A percentile compares a stretch with the other conserved stretches of the same genome.
These are phyloP conservation scores for Collybia sordida DNA, from an alignment of 768 basidiomycete species.

Conservation along the genomic window DNA sequence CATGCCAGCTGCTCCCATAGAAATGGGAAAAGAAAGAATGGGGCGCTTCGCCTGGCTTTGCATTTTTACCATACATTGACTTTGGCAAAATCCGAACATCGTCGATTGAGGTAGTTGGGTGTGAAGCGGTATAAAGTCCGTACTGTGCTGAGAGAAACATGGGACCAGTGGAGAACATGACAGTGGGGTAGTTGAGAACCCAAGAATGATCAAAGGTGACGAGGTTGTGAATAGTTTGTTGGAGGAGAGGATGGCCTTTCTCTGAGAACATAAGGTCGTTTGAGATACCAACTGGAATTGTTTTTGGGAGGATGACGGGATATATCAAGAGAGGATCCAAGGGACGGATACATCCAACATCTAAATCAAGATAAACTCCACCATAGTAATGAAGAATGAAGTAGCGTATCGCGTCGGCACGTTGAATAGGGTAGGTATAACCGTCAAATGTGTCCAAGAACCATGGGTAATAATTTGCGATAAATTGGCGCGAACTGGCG, in stretches of 20 bases:
- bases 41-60: conserved; percentile 75
- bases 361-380: conserved; percentile 94
- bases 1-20: conserved; percentile 98
- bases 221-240: conserved; percentile 90
- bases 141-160: conserved; percentile 98
- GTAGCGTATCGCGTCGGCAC: conserved; percentile 97
- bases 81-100: conserved; percentile 93
- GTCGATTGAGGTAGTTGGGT: conserved; percentile 61
- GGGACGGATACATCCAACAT: conserved; percentile 88
- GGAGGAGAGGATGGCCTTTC: conserved; percentile 84
- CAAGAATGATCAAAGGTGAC: conserved; percentile 91
- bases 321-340: conserved; percentile 85
- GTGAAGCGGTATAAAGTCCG: conserved; percentile 76
- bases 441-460: conserved; percentile 92
- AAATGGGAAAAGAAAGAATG: conserved; percentile 96
- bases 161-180: conserved; percentile 99
- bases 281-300: conserved; percentile 95
- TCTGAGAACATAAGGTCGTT: conserved; percentile 97
- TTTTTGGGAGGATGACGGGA: conserved; percentile 89
- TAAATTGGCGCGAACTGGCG: conserved; percentile 84
- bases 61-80: conserved; percentile 97
- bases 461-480: conserved; percentile 85
- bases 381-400: conserved; percentile 96
- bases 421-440: conserved; percentile 90
- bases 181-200: conserved; percentile 96